Conservation (phyloP, 164 flowering plant genomes). For the Vitis amurensis region DNA sequence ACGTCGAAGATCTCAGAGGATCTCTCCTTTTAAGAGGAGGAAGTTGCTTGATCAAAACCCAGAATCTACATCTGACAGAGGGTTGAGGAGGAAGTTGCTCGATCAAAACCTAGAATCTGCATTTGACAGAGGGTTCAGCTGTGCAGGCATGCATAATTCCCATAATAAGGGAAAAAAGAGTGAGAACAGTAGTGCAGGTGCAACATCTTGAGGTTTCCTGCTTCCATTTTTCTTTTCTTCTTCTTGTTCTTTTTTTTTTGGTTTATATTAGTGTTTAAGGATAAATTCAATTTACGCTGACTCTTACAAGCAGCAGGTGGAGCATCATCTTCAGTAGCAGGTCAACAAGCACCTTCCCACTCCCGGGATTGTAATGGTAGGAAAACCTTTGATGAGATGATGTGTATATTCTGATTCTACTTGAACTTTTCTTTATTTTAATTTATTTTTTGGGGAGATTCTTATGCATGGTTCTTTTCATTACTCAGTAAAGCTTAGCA, state of each 20-base stretch:
- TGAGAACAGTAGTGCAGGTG: conserved; percentile 13
- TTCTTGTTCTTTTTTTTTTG: background rate
- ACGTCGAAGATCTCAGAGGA: conserved; percentile 21
- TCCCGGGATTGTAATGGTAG: conserved; percentile 39
- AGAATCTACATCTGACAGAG: conserved; percentile 15
- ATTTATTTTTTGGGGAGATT: background rate
- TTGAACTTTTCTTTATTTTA: background rate
- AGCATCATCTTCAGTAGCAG: conserved; percentile 19
- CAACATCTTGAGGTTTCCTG: conserved; percentile 25
- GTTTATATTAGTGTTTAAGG: background rate
- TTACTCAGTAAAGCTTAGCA: conserved; percentile 44
- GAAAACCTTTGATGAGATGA: background rate
- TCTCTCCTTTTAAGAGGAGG: conserved; percentile 29
- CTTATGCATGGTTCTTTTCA: conserved; percentile 9
- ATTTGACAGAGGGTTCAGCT: conserved; percentile 11
- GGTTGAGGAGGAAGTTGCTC: conserved; percentile 31
- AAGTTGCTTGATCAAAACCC: conserved; percentile 29
- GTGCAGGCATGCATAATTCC: conserved; percentile 36
- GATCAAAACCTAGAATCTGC: conserved; percentile 25
- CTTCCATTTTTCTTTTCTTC: background rate
- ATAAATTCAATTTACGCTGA: too few species aligned
- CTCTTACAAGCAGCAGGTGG: conserved; percentile 21
- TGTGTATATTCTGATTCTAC: background rate
- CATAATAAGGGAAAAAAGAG: conserved; percentile 24
- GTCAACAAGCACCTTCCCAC: conserved; percentile 25